Base-by-base conservation (phyloP, 2,329 filamentous ascomycete genomes). In the Zymoseptoria crescenta region DNA sequence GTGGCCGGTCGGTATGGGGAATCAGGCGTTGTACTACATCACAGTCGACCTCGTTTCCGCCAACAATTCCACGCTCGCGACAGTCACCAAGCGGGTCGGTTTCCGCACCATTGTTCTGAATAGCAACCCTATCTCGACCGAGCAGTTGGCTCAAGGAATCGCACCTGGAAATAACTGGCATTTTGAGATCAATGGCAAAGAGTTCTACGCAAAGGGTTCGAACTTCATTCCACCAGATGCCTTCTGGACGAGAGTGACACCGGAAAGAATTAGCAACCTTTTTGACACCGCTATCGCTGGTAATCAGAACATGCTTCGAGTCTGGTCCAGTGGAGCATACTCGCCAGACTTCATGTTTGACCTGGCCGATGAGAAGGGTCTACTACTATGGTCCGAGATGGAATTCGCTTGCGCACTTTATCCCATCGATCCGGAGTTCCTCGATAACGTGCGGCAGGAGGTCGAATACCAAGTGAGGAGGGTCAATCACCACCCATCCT, bases 51-150 rank as follows among this genome's bases (percentile, higher is more conserved):
- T 83, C n/a, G 61, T 77, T 10, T 73, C 74, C n/a, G 61, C 59
- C 20, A 61, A 68, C 1, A 72, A 75, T 1, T 65, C 70, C 4
- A 71, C 69, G 1, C 48, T 83, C 3, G 62, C 68, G 8, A 74
- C 78, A 8, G 73, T 81, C 6, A 80, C 74, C 1, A 84, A 83
- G 67, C 76, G 81, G 6, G 78, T 81, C 24, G 84, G 83, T 0
- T 86, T 87, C 64, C 76, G 83, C 16, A 86, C 84, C 0, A 85
- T 86, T 51, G 79, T 85, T 6, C 73, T 85, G 19, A 85, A 86
- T 59, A 75, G 80, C 65, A 75, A 75, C 1, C 78, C 78, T 3
- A 79, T 86, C 24, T 81, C 81, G 0, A 74, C 81, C 0, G 75
- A 75, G 1, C 81, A 87, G 61, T 67, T 83, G 0, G 74, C 76